Conservation (phyloP, 495 filamentous ascomycete species). For the Aspergillus haitiensis region DNA sequence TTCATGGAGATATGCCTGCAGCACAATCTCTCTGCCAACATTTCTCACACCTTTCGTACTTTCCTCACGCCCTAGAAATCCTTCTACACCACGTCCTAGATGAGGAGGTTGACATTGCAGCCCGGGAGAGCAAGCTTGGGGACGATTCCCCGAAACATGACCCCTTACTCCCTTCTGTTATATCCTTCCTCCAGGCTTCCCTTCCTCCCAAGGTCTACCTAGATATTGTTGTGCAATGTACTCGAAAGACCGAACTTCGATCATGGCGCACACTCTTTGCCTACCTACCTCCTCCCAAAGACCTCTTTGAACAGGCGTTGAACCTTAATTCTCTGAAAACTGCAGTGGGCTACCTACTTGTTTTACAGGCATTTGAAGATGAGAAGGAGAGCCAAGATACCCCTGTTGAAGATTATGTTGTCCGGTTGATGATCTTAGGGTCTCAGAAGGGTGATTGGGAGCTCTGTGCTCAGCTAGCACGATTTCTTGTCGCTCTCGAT, state of each 20-base stretch:
- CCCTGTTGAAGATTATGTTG: slow-evolving; percentile 59
- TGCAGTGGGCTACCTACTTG: slow-evolving; percentile 92
- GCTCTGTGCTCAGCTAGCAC: slow-evolving; percentile 87
- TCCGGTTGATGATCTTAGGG: slow-evolving; percentile 77
- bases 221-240: slow-evolving; percentile 95
- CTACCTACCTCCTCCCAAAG: slow-evolving; percentile 82
- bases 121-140: slow-evolving; percentile 53
- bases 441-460: slow-evolving; percentile 92
- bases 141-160: slow-evolving; percentile 37
- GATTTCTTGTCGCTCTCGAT: slow-evolving; percentile 92
- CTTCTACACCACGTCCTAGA: slow-evolving; percentile 92
- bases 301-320: slow-evolving; percentile 89
- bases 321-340: slow-evolving; percentile 85
- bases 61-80: slow-evolving; percentile 88
- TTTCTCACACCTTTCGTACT: slow-evolving; percentile 83
- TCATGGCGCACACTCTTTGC: slow-evolving; percentile 93
- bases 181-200: slow-evolving; percentile 80
- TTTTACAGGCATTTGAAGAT: slow-evolving; percentile 91
- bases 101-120: slow-evolving; percentile 83
- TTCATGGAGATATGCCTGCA: slow-evolving; percentile 66
- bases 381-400: slow-evolving; percentile 69
- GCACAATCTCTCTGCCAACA: slow-evolving; percentile 76
- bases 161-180: slow-evolving; percentile 80
- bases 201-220: slow-evolving; percentile 76
- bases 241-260: slow-evolving; percentile 92